Evolutionary conservation across 78 protist species (phyloP), one percentile per base, ranked within the genome.

Genomic region (Chrysochromulina parva): DNA sequence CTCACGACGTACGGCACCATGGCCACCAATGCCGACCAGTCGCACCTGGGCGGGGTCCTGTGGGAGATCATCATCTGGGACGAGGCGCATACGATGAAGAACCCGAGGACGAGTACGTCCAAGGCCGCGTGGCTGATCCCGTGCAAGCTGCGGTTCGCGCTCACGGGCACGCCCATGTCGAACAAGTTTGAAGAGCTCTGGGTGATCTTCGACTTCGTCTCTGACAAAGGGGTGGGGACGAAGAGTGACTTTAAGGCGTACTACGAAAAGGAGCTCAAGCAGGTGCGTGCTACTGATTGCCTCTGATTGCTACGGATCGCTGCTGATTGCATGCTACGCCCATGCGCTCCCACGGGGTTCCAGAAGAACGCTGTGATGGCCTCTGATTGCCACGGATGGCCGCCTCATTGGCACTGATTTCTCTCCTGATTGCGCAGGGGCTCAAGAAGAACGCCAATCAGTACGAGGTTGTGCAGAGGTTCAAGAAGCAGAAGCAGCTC

Each of bases 141-240:
- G 5, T 14, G 38, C 57, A 7, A 26, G 10, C 3, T 0, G 11
- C 86, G 86, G 47, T 53, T 24, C 86, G 55, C 24, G 17, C 60
- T 78, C 20, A 78, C 86, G 22, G 86, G 86, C 86, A 78, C 86
- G 62, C 86, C 86, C 10, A 52, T 78, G 62, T 78, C 86, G 50
- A 78, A 78, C 60, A 19, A 78, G 11, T 3, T 16, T n/a, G 0
- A 1, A 6, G 86, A 78, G 62, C 86, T 78, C 47, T 24, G 47
- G 48, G 26, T 50, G 50, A 38, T 78, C 24, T 14, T 78, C 60
- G 62, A 78, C 62, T 26, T 78, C 17, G 62, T 78, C 62, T 78
- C 86, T 14, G 2, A 19, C 48, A 2, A 7, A 3, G 20, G 62
- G 50, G 86, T 78, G 22, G 86, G 86, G 38, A 2, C 59, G 62